Evolutionary conservation across 2,329 filamentous ascomycete species (phyloP).

Genomic region (Pseudogymnoascus sp.): DNA sequence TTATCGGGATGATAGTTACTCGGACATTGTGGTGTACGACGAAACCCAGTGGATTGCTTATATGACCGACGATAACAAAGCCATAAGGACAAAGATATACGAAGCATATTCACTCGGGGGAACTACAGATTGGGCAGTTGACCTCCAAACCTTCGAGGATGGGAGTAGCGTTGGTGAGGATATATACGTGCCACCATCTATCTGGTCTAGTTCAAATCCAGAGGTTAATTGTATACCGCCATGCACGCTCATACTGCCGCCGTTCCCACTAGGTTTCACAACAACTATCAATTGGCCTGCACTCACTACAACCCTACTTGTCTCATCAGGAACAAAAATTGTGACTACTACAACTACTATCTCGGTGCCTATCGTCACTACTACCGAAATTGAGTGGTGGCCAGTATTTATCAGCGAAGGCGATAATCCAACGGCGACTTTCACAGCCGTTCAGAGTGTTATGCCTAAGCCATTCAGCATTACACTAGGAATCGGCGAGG

Average conservation of each 20-base stretch:
- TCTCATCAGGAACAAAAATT: not conserved
- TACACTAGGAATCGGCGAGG: not conserved
- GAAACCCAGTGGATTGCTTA: conserved; percentile 27
- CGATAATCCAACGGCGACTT: not conserved
- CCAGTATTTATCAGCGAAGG: not conserved
- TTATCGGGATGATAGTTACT: conserved; percentile 15
- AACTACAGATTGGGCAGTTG: conserved; percentile 29
- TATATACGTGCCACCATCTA: not conserved
- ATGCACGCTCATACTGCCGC: not conserved
- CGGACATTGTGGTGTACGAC: conserved; percentile 19
- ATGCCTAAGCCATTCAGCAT: not conserved
- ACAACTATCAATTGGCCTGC: not conserved
- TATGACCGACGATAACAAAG: conserved; percentile 21
- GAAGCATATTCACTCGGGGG: conserved; percentile 24
- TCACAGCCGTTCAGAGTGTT: not conserved
- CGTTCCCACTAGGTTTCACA: not conserved
- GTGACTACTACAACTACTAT: not conserved
- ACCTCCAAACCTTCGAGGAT: conserved; percentile 20
- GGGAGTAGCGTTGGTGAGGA: not conserved
- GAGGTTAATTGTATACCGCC: not conserved
- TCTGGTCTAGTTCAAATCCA: not conserved
- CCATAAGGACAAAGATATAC: conserved; percentile 17
- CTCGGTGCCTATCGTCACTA: not conserved
- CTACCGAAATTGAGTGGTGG: not conserved
- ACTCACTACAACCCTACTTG: not conserved